Evolutionary conservation across 2,329 filamentous ascomycete species (phyloP), one percentile per base, ranked within the genome.

Genomic region (Pseudocercospora fijiensis): DNA sequence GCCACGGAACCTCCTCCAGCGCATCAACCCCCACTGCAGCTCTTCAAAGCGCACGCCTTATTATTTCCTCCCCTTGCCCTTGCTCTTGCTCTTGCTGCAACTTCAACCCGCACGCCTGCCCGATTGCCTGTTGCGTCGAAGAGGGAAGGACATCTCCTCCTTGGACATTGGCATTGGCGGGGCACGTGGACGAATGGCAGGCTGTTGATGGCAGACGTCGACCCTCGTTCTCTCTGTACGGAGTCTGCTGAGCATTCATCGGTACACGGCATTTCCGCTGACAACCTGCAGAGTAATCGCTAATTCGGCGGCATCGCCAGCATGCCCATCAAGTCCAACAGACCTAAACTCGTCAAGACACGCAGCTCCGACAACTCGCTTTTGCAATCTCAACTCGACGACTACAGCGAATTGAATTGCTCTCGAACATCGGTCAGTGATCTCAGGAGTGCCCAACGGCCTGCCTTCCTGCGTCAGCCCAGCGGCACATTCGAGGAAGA

Each of bases 301-400:
- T 52, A 52, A 52, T 55, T 58, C 33, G 27, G 24, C 57, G 26
- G 10, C 52, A 26, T 24, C 7, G 47, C 58, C 27, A 58, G 26
- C 16, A 64, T 64, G 62, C 58, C 58, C 10, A 58, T 61, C 28
- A 57, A 53, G 27, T 58, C 49, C 33, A 57, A 55, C 45, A 51
- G 62, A 41, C 62, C 62, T 20, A 64, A 58, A 37, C 56, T 64
- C 45, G 60, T 51, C 45, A 64, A 64, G 33, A 58, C 41, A 37
- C 52, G 52, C 28, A 64, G 62, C 45, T 53, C 37, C 13, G 61
- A 63, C 28, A 60, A 59, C n/a, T 22, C 49, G 13, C 24, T 55
- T 9, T 10, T 53, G 20, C 49, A 53, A n/a, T 57, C 49, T 26
- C 53, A 43, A 26, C 43, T 57, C 20, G 51, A 60, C 51, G 37